These are phyloP conservation scores for Oryza nivara DNA, from an alignment of 176 grass and related monocot genomes.

Conservation along the genomic window DNA sequence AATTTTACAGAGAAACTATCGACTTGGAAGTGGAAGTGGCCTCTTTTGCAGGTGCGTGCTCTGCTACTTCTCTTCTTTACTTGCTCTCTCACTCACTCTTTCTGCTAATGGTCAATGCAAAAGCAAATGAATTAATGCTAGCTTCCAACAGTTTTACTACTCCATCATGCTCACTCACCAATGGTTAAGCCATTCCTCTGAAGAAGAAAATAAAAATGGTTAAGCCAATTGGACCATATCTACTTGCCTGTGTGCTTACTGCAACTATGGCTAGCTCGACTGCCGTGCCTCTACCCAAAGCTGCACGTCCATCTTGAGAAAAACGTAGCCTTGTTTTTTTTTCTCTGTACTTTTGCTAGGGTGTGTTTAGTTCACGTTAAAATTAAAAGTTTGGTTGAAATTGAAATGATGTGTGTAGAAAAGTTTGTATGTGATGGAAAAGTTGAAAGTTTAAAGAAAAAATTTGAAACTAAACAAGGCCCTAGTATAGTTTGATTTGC, in stretches of 20 bases:
- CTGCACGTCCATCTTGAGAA: constrained; percentile 36
- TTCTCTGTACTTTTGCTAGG: neutral
- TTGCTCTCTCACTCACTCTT: neutral
- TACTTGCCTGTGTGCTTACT: constrained; percentile 10
- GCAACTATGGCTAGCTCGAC: constrained; percentile 15
- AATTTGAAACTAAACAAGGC: too few species aligned
- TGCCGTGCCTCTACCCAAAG: neutral
- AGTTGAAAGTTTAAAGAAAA: too few species aligned
- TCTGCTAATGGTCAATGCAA: constrained; percentile 37
- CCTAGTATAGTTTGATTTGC: neutral
- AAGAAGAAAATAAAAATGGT: neutral
- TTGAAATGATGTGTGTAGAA: too few species aligned
- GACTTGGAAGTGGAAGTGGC: neutral
- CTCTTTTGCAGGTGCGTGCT: constrained; percentile 7
- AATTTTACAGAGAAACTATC: neutral
- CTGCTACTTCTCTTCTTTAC: constrained; percentile 35
- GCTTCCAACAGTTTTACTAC: constrained; percentile 19
- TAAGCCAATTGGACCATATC: neutral
- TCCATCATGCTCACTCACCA: constrained; percentile 11
- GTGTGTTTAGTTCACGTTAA: too few species aligned
- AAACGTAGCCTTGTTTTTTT: neutral
- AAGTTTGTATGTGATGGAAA: too few species aligned
- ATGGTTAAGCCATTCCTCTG: neutral
- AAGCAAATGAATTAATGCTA: neutral
- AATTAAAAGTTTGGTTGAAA: too few species aligned